Evolutionary conservation across 176 grass and related monocot species (phyloP), one percentile per base, ranked within the genome.

Genomic region (Poa annua): DNA sequence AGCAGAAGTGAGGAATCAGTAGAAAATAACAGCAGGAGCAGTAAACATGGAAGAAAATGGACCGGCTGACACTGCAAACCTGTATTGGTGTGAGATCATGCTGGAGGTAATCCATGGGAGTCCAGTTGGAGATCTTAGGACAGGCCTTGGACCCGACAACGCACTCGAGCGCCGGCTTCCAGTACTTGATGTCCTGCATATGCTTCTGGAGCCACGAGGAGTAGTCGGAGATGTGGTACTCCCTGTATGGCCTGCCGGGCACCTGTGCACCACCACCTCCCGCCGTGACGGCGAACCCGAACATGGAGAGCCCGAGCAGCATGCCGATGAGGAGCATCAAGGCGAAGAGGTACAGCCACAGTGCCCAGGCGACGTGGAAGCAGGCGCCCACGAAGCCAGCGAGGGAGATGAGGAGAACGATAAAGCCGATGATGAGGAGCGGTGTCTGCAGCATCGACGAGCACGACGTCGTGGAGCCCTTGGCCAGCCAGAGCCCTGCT

Each of bases 341-440:
- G 72, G 86, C 85, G 38, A 90, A 8, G 78, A 99, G 93, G 85
- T 96, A 99, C 36, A 99, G 87, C 89, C 96, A 92, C 26, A 98
- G 87, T 3, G 92, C 96, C 92, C 92, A 93, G 4, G 93, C 91
- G 7, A 96, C 91, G 25, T 91, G 86, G 89, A 94, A 99, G 91
- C 96, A 99, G 0, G 96, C 93, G 16, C 96, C 96, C n/a, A 99
- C 89, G 24, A 99, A 94, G 0, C 96, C 96, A 7, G 91, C 89
- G 0, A 99, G 89, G 13, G 96, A 99, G 48, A 98, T 75, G 61
- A 98, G 48, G 70, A 98, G 89, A 19, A 95, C 80, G 3, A 84
- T 35, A 75, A 99, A 96, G 71, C 96, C 96, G 69, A 94, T 53
- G 20, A 83, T 36, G 64, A 99, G 88, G 25, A 99, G 89, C 3